Evolutionary conservation across 306 rosid genomes (phyloP).

Genomic region (Comarum palustre): DNA sequence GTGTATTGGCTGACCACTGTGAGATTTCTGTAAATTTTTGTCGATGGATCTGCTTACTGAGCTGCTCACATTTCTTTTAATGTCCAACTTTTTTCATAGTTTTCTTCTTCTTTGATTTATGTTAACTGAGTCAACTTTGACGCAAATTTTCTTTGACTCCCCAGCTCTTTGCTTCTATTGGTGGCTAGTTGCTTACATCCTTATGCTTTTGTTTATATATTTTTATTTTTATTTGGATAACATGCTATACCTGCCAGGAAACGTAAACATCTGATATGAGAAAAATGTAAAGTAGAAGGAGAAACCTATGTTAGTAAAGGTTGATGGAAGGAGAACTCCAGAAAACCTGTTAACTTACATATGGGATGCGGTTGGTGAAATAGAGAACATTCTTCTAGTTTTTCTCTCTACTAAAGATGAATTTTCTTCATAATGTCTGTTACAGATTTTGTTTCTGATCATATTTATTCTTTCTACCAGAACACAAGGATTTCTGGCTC

Average conservation of each 20-base stretch:
- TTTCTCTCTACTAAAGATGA: no score
- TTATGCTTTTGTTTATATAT: no score
- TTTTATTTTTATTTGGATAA: no score
- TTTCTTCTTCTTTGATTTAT: neutral
- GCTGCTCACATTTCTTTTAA: slow-evolving; percentile 44
- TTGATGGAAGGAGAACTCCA: neutral
- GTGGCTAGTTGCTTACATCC: slow-evolving; percentile 34
- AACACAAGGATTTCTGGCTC: slow-evolving; percentile 95
- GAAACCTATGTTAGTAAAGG: neutral
- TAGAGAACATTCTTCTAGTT: neutral
- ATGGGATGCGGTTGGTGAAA: neutral
- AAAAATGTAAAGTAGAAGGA: neutral
- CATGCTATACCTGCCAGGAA: neutral
- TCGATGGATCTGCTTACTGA: slow-evolving; percentile 76
- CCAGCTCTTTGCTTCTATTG: slow-evolving; percentile 44
- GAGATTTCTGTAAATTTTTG: slow-evolving; percentile 32
- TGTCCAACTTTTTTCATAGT: neutral
- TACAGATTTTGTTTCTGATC: slow-evolving; percentile 23
- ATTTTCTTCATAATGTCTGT: no score
- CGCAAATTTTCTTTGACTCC: slow-evolving; percentile 39
- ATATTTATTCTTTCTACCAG: slow-evolving; percentile 38
- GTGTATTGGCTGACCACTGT: slow-evolving; percentile 80
- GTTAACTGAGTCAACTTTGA: slow-evolving; percentile 41
- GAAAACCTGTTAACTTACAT: neutral
- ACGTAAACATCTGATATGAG: neutral